Conservation (phyloP, 148 eudicot genomes). For the Spergularia marina region DNA sequence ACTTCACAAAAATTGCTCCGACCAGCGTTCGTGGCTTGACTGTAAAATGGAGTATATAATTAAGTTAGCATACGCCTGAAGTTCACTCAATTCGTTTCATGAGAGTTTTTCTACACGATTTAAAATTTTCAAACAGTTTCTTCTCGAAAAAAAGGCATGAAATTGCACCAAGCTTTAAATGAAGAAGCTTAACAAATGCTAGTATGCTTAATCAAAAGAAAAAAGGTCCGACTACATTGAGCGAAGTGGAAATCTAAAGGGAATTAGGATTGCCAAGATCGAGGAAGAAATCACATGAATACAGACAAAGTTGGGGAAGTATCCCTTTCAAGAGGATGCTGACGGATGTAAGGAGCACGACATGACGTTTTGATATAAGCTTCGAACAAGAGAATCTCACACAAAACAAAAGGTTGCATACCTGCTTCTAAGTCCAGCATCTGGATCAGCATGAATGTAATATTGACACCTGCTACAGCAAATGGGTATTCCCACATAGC, state of each 20-base stretch:
- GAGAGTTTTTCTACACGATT: too few relatives aligned
- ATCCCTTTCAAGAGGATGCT: constrained; percentile 1
- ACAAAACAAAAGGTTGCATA: constrained; percentile 19
- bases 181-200: neutral
- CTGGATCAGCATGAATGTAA: constrained; percentile 94
- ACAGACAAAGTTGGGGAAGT: neutral
- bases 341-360: neutral
- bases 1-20: constrained; percentile 84
- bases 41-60: constrained; percentile 30
- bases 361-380: neutral
- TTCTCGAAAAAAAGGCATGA: neutral
- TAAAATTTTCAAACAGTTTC: neutral
- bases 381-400: constrained; percentile 2
- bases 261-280: neutral
- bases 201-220: neutral
- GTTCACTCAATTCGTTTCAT: neutral
- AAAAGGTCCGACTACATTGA: neutral
- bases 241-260: neutral
- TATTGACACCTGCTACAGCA: constrained; percentile 99
- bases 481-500: constrained; percentile 99
- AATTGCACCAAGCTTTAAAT: neutral
- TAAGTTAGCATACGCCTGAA: constrained; percentile 4
- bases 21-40: constrained; percentile 73
- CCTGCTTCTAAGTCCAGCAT: constrained; percentile 97
- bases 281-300: neutral